Base-by-base conservation (phyloP, 305 asterid species). In the Fraxinus ornus region DNA sequence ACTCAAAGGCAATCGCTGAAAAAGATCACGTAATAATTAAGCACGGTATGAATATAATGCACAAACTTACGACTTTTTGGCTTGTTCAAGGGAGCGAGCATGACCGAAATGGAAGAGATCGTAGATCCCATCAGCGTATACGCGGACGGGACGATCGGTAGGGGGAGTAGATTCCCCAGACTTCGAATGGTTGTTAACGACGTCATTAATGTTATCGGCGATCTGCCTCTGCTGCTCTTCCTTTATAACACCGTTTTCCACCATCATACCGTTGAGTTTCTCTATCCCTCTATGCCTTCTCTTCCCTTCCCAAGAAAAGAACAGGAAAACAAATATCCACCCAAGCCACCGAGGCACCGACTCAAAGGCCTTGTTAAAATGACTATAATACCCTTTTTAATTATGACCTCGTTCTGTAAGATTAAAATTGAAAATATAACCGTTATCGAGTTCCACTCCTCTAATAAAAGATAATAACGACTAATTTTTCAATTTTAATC, bases 51-150 rank as follows among this genome's bases (percentile, higher is more conserved):
- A 41, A 44, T 36, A 55, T 26, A 30, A 37, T 21, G n/a, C 80
- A 62, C 55, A 32, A 30, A 57, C 86, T 19, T 89, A 94, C 99
- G 88, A 78, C 82, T 88, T 92, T 81, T 95, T 95, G 83, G 99
- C 99, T 86, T 95, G 98, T 81, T 95, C 99, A 26, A 95, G 96
- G 68, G 99, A 91, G 12, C 99, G 95, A 82, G 98, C 98, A 77
- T 95, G 98, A 75, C 98, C 98, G 78, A 93, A 95, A 79, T 95
- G 98, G 85, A 95, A 93, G 89, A 95, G 98, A 91, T 95, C 98
- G 91, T 92, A 95, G 85, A 95, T 95, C 89, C 98, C 98, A 75
- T 95, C 98, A 10, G 98, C 97, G 77, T 93, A 95, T 10, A 95
- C 97, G 33, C 99, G 97, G 83, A 94, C 80, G 1, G 93, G 97